Evolutionary conservation across 2,329 filamentous ascomycete genomes (phyloP), one percentile per base, ranked within the genome.

Genomic region (Sporothrix humicola): DNA sequence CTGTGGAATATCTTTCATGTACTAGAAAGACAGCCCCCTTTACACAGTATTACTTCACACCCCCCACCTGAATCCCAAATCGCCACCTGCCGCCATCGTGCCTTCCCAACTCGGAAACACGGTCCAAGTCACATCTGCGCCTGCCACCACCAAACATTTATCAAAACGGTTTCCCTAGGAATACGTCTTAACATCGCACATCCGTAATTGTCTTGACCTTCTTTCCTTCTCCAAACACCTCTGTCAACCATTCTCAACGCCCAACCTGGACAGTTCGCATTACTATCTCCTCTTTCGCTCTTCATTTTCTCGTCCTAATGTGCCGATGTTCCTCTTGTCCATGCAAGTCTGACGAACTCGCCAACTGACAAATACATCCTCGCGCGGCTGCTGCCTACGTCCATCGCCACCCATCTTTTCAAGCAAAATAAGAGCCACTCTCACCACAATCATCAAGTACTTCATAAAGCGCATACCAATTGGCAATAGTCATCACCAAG

Each of bases 61-160:
- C 71, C 72, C 71, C 74, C 74, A 71, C 71, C 17, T 52, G 46
- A 20, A 44, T 48, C 69, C 26, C 23, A 31, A 71, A 23, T 73
- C 56, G 75, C 73, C 73, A 76, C 74, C 54, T 52, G 46, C 65
- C 66, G 58, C 71, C 46, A 63, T 73, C 65, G 73, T 74, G 73
- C 74, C 72, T 74, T 76, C 74, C 74, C 71, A 74, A 76, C 72
- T 71, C 23, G 73, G 73, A 73, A 73, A 66, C 56, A 63, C 70
- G 37, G 56, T 23, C n/a, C 61, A 48, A 66, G 61, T 56, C 71
- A 37, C 59, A 23, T 46, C 56, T 20, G 48, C 68, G 26, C 42
- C 58, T 48, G 58, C 58, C 42, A 63, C 46, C 37, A 58, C n/a
- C 63, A 63, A 63, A 17, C 66, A 56, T 37, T 37, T 37, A 37